phyloP scores from a whole-genome alignment of 2,329 filamentous ascomycete species.

The Paracoccidioides brasiliensis region DNA sequence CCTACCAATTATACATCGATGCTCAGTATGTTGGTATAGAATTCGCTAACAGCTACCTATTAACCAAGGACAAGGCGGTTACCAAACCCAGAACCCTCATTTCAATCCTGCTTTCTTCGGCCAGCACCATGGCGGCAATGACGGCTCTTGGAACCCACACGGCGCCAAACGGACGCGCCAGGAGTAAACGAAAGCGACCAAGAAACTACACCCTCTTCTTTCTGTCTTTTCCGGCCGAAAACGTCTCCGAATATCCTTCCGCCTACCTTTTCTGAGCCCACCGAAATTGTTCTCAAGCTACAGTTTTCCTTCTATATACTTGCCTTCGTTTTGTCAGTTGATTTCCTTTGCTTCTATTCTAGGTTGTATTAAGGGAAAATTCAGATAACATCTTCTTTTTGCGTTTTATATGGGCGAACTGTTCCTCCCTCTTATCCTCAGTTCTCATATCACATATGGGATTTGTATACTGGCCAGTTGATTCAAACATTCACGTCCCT shows the following conservation, averaged over 20 bases:
- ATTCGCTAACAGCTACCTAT: not conserved
- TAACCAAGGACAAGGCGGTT: slow-evolving; percentile 37
- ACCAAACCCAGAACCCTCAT: slow-evolving; percentile 54
- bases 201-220: not conserved
- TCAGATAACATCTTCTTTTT: not conserved
- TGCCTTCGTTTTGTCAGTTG: not conserved
- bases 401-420: not conserved
- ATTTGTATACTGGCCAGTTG: not conserved
- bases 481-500: not conserved
- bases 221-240: not conserved
- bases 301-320: not conserved
- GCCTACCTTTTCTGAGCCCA: not conserved
- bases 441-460: not conserved
- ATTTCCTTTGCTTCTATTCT: slow-evolving; percentile 2
- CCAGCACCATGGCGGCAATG: slow-evolving; percentile 34
- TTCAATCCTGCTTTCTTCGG: slow-evolving; percentile 66
- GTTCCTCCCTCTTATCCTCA: not conserved
- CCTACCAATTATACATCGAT: too few relatives aligned
- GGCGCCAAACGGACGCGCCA: slow-evolving; percentile 67
- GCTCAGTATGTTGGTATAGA: not conserved
- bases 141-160: slow-evolving; percentile 67
- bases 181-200: slow-evolving; percentile 35
- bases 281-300: not conserved
- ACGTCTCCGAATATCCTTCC: not conserved
- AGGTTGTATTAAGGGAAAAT: slow-evolving; percentile 5